Evolutionary conservation across 2,329 filamentous ascomycete genomes (phyloP).

Genomic region (Exophiala spinifera): DNA sequence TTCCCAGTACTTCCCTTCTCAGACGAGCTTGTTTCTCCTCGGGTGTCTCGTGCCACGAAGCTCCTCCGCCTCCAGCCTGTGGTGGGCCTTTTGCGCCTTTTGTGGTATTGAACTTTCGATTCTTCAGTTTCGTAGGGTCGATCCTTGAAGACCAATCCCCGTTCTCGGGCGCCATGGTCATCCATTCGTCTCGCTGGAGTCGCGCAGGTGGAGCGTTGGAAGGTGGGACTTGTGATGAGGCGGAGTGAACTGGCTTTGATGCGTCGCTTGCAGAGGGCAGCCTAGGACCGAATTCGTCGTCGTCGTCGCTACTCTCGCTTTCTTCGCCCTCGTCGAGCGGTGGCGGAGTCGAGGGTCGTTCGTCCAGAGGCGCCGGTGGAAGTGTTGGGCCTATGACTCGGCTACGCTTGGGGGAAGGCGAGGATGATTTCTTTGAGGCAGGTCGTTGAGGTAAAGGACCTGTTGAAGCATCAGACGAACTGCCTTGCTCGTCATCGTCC

Average conservation of each 20-base stretch:
- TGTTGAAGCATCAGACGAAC: conserved; percentile 15
- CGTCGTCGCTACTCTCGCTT: conserved; percentile 40
- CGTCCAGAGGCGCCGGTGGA: conserved; percentile 49
- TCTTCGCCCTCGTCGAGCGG: conserved; percentile 30
- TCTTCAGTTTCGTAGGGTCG: conserved; percentile 80
- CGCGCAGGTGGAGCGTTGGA: conserved; percentile 37
- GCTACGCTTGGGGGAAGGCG: conserved; percentile 45
- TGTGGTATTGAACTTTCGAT: conserved; percentile 76
- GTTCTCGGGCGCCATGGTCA: conserved; percentile 66
- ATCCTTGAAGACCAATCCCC: conserved; percentile 57
- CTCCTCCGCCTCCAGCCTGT: conserved; percentile 41
- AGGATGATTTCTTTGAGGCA: conserved; percentile 4
- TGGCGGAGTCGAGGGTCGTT: conserved; percentile 42
- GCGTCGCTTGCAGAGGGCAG: conserved; percentile 34
- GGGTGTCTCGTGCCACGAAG: conserved; percentile 88
- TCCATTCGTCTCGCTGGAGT: conserved; percentile 75
- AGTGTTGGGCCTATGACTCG: conserved; percentile 56
- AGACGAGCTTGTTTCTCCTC: conserved; percentile 80
- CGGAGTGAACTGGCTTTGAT: conserved; percentile 26
- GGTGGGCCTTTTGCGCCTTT: conserved; percentile 52
- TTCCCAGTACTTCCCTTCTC: conserved; percentile 77
- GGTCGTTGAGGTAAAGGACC: conserved; percentile 20
- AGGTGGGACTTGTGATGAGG: conserved; percentile 31
- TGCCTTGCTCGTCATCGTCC: conserved; percentile 25
- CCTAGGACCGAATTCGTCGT: conserved; percentile 45